Conservation (phyloP, 129 eudicot genomes). For the Escallonia herrerae region DNA sequence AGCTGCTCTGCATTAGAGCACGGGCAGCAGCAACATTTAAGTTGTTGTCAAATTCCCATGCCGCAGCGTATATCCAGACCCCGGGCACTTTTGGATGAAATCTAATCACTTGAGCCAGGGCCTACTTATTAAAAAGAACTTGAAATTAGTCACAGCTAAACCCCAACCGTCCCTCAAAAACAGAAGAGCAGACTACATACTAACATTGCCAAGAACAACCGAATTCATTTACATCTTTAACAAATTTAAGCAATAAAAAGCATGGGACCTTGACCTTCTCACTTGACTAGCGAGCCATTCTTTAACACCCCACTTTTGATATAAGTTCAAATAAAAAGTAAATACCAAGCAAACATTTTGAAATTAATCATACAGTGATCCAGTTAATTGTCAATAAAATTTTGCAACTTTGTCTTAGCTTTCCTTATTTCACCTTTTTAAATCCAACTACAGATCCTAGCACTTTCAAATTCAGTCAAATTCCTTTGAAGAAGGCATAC, state of each 20-base stretch:
- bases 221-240: background rate
- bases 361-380: too few species aligned
- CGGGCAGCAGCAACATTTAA: constrained; percentile 73
- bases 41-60: constrained; percentile 86
- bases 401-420: too few species aligned
- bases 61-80: constrained; percentile 94
- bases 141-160: background rate
- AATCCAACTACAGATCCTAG: too few species aligned
- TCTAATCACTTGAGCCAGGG: constrained; percentile 76
- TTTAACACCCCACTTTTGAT: too few species aligned
- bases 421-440: too few species aligned
- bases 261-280: too few species aligned
- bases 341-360: too few species aligned
- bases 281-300: too few species aligned
- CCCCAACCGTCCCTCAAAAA: background rate
- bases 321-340: too few species aligned
- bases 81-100: constrained; percentile 93
- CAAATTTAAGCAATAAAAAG: background rate
- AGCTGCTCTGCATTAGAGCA: constrained; percentile 79
- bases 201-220: background rate
- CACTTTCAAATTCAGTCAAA: too few species aligned
- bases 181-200: background rate
- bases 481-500: too few species aligned
- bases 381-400: too few species aligned
- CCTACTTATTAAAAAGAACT: constrained; percentile 29